Percentiles rank a stretch among this genome's conserved stretches.
Conservation (phyloP, 2,329 filamentous ascomycete species). For the Fusarium sp. region DNA sequence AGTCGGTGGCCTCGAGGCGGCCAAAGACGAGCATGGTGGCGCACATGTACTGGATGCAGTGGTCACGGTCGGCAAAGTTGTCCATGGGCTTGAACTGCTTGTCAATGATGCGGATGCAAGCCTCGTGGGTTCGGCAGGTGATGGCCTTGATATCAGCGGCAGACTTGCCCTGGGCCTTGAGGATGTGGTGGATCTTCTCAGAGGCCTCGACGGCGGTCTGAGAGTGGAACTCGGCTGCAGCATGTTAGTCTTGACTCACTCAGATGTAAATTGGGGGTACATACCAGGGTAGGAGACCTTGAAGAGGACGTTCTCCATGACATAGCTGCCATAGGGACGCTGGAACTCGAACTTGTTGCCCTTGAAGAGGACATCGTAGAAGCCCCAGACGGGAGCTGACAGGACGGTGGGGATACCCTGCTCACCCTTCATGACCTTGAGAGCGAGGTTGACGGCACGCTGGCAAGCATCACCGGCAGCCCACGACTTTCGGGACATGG, state of each 20-base stretch:
- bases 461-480: constrained; percentile 98
- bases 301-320: constrained; percentile 99
- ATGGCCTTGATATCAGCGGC: constrained; percentile 94
- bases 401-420: constrained; percentile 91
- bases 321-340: constrained; percentile 95
- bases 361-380: constrained; percentile 98
- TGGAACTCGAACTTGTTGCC: constrained; percentile 97
- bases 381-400: constrained; percentile 93
- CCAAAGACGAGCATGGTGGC: constrained; percentile 96
- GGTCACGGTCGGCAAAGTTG: constrained; percentile 99
- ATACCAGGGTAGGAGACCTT: constrained; percentile 97
- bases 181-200: constrained; percentile 85
- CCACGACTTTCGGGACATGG: constrained; percentile 99
- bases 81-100: constrained; percentile 99
- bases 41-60: constrained; percentile 99
- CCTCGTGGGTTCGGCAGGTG: constrained; percentile 96
- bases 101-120: constrained; percentile 98
- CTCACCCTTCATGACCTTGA: constrained; percentile 94
- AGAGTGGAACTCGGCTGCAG: constrained; percentile 91
- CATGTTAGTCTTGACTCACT: constrained; percentile 22
- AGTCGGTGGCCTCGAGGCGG: constrained; percentile 92
- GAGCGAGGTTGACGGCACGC: constrained; percentile 88
- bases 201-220: constrained; percentile 98
- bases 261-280: constrained; percentile 40
- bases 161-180: constrained; percentile 87